These are phyloP conservation scores for Agapanthus africanus DNA, from an alignment of 106 monocot species.

Conservation along the genomic window DNA sequence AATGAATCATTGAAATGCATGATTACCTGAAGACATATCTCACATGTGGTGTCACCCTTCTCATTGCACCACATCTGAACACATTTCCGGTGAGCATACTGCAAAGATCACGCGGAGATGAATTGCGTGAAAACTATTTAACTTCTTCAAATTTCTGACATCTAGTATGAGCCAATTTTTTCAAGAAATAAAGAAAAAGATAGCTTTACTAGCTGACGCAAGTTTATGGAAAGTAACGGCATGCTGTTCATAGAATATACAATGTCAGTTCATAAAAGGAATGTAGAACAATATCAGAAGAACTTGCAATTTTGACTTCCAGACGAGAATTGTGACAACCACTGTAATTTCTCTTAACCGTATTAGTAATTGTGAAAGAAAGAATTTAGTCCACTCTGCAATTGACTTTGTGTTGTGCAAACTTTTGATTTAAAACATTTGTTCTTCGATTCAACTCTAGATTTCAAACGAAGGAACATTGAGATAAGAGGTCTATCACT, in stretches of 20 bases:
- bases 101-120: conserved; percentile 10
- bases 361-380: no score
- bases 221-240: neutral
- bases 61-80: conserved; percentile 87
- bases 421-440: no score
- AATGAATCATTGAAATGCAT: neutral
- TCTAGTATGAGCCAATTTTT: neutral
- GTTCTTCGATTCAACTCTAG: no score
- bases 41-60: conserved; percentile 80
- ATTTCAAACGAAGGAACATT: no score
- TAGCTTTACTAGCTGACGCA: neutral
- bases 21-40: conserved; percentile 81
- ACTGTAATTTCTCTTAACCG: no score
- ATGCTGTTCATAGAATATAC: neutral
- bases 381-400: no score
- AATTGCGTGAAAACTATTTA: neutral
- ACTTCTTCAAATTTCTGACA: neutral
- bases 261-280: no score
- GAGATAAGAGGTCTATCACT: no score
- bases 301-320: no score
- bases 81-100: conserved; percentile 89
- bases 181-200: neutral
- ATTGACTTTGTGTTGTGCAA: no score
- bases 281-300: no score
- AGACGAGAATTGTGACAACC: no score